Conservation (phyloP, 2,329 filamentous ascomycete species). For the Samsoniella hepiali region DNA sequence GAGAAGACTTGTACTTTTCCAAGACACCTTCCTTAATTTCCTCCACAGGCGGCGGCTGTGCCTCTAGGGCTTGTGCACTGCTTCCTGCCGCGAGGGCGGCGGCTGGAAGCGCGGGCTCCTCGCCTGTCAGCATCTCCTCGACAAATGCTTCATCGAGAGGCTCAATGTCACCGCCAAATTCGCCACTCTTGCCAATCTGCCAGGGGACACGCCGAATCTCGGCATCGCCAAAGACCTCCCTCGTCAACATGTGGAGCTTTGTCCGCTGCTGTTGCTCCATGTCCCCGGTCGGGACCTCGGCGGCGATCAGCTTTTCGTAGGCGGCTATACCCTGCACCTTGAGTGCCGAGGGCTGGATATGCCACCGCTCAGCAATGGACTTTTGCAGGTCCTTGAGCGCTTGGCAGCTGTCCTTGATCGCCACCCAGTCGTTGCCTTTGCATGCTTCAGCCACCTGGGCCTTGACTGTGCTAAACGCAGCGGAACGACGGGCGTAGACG, state of each 20-base stretch:
- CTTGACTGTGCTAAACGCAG: conserved; percentile 20
- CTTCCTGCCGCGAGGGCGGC: background rate
- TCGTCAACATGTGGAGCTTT: background rate
- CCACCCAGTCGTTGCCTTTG: conserved; percentile 14
- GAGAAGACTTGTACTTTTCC: conserved; percentile 14
- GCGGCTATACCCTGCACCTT: background rate
- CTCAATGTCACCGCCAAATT: conserved; percentile 18
- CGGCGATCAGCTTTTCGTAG: background rate
- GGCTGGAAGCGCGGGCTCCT: conserved; percentile 61
- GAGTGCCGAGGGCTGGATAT: background rate
- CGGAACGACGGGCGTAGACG: conserved; percentile 22
- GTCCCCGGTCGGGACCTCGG: background rate
- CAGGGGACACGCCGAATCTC: background rate
- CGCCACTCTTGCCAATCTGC: conserved; percentile 18
- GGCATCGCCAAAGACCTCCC: background rate
- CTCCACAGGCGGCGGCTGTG: background rate
- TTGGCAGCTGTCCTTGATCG: conserved; percentile 12
- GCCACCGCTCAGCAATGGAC: background rate
- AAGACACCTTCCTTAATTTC: conserved; percentile 41
- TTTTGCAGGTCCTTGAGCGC: conserved; percentile 8
- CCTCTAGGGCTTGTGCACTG: background rate
- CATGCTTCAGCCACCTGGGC: conserved; percentile 19
- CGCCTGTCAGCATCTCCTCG: conserved; percentile 78
- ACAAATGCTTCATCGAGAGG: conserved; percentile 51
- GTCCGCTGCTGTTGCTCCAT: background rate